Conservation (phyloP, 2,329 filamentous ascomycete genomes). For the Talaromyces funiculosus region DNA sequence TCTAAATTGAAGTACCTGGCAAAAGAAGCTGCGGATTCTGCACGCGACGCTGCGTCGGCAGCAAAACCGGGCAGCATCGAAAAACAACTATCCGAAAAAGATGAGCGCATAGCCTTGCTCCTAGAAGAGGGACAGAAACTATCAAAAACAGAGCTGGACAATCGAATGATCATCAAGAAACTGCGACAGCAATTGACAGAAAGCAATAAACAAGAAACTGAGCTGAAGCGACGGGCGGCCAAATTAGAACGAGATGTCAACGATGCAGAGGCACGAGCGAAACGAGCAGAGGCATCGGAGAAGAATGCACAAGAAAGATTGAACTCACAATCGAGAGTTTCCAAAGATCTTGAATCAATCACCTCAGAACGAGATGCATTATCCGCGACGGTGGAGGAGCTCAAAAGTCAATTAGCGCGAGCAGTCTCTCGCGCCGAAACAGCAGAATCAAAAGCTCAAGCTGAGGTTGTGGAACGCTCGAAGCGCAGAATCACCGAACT, state of each 20-base stretch:
- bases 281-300: conserved; percentile 55
- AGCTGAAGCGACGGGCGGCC: conserved; percentile 51
- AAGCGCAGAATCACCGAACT: conserved; percentile 51
- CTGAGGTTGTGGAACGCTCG: conserved; percentile 63
- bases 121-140: conserved; percentile 90
- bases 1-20: conserved; percentile 85
- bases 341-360: conserved; percentile 57
- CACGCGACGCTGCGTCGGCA: conserved; percentile 61
- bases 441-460: conserved; percentile 60
- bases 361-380: conserved; percentile 59
- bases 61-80: conserved; percentile 62
- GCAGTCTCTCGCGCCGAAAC: conserved; percentile 62
- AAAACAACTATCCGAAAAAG: conserved; percentile 79
- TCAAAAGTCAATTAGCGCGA: conserved; percentile 64
- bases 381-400: conserved; percentile 59
- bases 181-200: conserved; percentile 53
- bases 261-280: conserved; percentile 51
- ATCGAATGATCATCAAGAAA: conserved; percentile 76
- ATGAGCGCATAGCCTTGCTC: conserved; percentile 80
- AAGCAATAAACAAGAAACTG: conserved; percentile 46
- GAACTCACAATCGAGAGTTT: conserved; percentile 46
- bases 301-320: conserved; percentile 53
- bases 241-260: conserved; percentile 53
- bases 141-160: conserved; percentile 78
- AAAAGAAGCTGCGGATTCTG: conserved; percentile 69